These are phyloP conservation scores for Annulohypoxylon maeteangense DNA, from an alignment of 495 filamentous ascomycete species.

Conservation along the genomic window DNA sequence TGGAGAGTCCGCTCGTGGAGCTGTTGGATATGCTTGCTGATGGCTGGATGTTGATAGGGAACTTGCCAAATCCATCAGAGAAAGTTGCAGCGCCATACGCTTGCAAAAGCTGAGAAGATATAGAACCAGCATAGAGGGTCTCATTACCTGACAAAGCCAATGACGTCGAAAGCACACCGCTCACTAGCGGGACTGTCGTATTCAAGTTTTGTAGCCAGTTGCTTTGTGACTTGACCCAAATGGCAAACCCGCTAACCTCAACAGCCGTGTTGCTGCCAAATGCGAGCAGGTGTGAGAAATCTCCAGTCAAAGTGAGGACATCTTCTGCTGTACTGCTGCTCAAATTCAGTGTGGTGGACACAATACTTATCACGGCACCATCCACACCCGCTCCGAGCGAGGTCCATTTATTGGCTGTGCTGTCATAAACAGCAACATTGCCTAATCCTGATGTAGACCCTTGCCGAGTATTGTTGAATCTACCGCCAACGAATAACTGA, in stretches of 20 bases:
- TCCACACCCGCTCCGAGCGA: constrained; percentile 88
- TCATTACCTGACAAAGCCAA: constrained; percentile 67
- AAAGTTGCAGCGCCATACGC: constrained; percentile 77
- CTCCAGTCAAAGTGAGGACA: constrained; percentile 81
- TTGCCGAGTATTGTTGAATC: constrained; percentile 79
- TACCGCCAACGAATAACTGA: constrained; percentile 83
- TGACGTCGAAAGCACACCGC: constrained; percentile 75
- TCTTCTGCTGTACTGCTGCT: constrained; percentile 74
- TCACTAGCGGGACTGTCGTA: constrained; percentile 69
- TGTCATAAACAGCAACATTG: constrained; percentile 81
- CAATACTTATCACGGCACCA: constrained; percentile 76
- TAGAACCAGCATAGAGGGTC: constrained; percentile 79
- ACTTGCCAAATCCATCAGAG: constrained; percentile 59
- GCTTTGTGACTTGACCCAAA: constrained; percentile 90
- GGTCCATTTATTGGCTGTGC: constrained; percentile 73
- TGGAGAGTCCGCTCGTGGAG: constrained; percentile 53
- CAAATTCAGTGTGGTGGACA: constrained; percentile 82
- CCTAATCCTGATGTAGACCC: constrained; percentile 69
- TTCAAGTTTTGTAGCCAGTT: constrained; percentile 91
- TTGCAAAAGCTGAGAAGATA: constrained; percentile 74
- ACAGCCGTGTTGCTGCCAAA: constrained; percentile 71
- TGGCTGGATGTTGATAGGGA: constrained; percentile 71
- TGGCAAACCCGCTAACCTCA: constrained; percentile 77
- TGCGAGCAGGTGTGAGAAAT: constrained; percentile 76
- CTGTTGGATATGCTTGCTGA: constrained; percentile 45